phyloP scores from a whole-genome alignment of 176 grass and related monocot species.

The Puccinellia tenuiflora region DNA sequence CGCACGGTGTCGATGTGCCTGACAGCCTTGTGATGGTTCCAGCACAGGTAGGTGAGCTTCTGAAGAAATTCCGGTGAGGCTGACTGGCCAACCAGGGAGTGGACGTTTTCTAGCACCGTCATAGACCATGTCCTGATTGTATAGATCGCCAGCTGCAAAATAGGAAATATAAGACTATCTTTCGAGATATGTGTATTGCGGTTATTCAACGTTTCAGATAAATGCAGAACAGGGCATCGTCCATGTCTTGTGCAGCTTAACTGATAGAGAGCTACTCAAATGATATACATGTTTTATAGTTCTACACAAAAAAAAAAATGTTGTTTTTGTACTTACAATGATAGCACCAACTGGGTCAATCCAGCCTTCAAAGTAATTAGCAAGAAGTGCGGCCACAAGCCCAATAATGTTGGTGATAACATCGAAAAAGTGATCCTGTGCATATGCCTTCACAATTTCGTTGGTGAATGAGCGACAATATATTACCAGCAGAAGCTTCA shows the following conservation, averaged over 20 bases:
- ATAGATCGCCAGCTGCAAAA: constrained; percentile 53
- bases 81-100: constrained; percentile 62
- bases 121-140: constrained; percentile 72
- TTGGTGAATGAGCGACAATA: constrained; percentile 64
- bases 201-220: not conserved
- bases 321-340: constrained; percentile 44
- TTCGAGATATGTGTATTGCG: not conserved
- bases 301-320: not conserved
- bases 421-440: constrained; percentile 72
- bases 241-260: not conserved
- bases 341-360: constrained; percentile 64
- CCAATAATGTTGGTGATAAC: constrained; percentile 64
- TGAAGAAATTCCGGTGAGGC: constrained; percentile 67
- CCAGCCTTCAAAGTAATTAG: constrained; percentile 49
- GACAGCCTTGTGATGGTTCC: constrained; percentile 73
- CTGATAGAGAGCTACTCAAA: not conserved
- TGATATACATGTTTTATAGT: not conserved
- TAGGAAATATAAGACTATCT: not conserved
- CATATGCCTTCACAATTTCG: constrained; percentile 73
- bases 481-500: constrained; percentile 55
- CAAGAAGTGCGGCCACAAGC: constrained; percentile 52
- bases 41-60: constrained; percentile 86
- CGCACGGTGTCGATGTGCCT: constrained; percentile 71
- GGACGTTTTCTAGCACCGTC: constrained; percentile 76
- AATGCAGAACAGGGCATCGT: not conserved